Conservation (phyloP, 768 basidiomycete genomes). For the Mycena vulgaris region DNA sequence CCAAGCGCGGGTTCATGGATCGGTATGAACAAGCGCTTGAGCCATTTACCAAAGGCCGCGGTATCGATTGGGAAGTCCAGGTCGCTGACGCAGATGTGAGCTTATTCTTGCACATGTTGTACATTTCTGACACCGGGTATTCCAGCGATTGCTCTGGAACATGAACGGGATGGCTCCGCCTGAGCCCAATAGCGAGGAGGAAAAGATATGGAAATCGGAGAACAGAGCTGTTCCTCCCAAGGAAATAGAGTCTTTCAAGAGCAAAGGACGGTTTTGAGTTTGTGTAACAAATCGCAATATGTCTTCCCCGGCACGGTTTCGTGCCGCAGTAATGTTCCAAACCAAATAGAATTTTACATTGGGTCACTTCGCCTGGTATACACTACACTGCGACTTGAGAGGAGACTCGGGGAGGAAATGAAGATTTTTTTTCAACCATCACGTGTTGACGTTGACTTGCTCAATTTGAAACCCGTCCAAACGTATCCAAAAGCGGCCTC, state of each 20-base stretch:
- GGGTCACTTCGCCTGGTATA: no score
- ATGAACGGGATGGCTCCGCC: constrained; percentile 32
- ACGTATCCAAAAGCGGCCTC: no score
- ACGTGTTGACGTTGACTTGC: no score
- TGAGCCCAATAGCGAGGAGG: constrained; percentile 14
- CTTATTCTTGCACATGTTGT: background rate
- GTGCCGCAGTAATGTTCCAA: no score
- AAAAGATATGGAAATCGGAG: constrained; percentile 34
- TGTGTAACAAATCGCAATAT: background rate
- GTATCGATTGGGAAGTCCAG: constrained; percentile 38
- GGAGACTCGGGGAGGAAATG: no score
- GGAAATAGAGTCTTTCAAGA: background rate
- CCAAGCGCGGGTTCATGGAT: constrained; percentile 32
- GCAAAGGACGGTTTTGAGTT: background rate
- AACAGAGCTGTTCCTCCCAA: constrained; percentile 22
- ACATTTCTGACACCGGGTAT: background rate
- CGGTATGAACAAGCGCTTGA: constrained; percentile 30
- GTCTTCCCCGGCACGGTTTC: background rate
- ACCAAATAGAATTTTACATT: no score
- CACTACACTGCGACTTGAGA: no score
- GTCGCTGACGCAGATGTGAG: constrained; percentile 32
- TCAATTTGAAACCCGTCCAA: no score
- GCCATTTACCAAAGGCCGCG: constrained; percentile 37
- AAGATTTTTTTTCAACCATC: no score
- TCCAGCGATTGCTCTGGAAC: constrained; percentile 34